Conservation (phyloP, 306 rosid genomes). For the Luffa acutangula region DNA sequence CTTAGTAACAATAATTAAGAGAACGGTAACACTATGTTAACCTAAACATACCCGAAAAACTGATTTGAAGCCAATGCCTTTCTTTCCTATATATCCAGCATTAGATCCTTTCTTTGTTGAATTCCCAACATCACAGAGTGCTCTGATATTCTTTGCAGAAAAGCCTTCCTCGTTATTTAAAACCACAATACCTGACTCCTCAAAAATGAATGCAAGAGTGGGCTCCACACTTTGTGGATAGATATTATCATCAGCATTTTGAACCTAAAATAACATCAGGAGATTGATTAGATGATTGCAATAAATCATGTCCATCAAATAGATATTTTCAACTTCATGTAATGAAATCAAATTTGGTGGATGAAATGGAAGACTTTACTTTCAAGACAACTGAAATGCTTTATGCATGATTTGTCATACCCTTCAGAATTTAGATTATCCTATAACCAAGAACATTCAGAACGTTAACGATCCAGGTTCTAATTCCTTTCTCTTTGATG, state of each 20-base stretch:
- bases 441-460: background rate
- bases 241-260: slow-evolving; percentile 91
- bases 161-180: slow-evolving; percentile 87
- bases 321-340: background rate
- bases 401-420: background rate
- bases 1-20: background rate
- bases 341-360: background rate
- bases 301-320: slow-evolving; percentile 5
- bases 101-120: slow-evolving; percentile 87
- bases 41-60: slow-evolving; percentile 79
- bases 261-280: slow-evolving; percentile 59
- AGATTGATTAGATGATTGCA: slow-evolving; percentile 13
- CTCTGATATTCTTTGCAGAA: slow-evolving; percentile 72
- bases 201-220: slow-evolving; percentile 77
- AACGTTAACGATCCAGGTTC: background rate
- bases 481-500: background rate
- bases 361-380: background rate
- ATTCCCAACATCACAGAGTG: slow-evolving; percentile 95
- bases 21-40: background rate
- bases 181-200: slow-evolving; percentile 58
- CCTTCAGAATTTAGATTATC: background rate
- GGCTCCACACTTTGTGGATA: slow-evolving; percentile 73
- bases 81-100: slow-evolving; percentile 91
- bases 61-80: slow-evolving; percentile 97
- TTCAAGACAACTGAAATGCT: background rate